These are phyloP conservation scores for Orbilia brochopaga DNA, from an alignment of 2,329 filamentous ascomycete species.

Conservation along the genomic window DNA sequence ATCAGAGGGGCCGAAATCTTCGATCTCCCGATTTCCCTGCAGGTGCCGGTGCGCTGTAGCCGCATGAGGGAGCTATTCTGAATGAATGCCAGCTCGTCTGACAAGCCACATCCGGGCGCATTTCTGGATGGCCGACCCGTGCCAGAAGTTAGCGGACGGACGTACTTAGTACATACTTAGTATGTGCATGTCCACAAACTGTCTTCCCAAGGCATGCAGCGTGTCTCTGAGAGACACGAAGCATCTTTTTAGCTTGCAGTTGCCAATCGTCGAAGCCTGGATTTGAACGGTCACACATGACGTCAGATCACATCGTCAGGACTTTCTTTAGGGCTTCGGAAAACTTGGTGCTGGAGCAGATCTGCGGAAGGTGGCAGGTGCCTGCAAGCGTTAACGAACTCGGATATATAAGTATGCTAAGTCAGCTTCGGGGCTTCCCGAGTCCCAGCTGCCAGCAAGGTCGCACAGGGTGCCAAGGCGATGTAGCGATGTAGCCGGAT, in stretches of 20 bases:
- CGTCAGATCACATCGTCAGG: slow-evolving; percentile 22
- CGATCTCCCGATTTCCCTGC: slow-evolving; percentile 43
- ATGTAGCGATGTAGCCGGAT: no score
- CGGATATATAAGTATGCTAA: background rate
- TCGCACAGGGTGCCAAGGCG: no score
- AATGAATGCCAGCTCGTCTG: slow-evolving; percentile 14
- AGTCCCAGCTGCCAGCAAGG: no score
- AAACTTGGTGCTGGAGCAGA: background rate
- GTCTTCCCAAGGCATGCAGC: background rate
- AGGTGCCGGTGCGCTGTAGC: background rate
- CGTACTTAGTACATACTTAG: no score
- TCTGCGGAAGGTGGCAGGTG: background rate
- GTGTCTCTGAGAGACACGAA: slow-evolving; percentile 8
- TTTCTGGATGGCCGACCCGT: slow-evolving; percentile 5
- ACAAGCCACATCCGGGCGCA: slow-evolving; percentile 46
- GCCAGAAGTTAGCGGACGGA: background rate
- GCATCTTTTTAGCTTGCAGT: background rate
- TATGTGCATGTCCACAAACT: background rate
- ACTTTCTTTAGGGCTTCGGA: background rate
- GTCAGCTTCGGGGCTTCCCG: no score
- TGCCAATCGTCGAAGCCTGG: background rate
- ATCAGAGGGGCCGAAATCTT: slow-evolving; percentile 45
- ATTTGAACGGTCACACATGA: slow-evolving; percentile 4
- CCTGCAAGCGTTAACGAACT: background rate
- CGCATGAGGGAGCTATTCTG: slow-evolving; percentile 3